Evolutionary conservation across 345 rosid species (phyloP), one percentile per base, ranked within the genome.

Genomic region (Linum lewisii): DNA sequence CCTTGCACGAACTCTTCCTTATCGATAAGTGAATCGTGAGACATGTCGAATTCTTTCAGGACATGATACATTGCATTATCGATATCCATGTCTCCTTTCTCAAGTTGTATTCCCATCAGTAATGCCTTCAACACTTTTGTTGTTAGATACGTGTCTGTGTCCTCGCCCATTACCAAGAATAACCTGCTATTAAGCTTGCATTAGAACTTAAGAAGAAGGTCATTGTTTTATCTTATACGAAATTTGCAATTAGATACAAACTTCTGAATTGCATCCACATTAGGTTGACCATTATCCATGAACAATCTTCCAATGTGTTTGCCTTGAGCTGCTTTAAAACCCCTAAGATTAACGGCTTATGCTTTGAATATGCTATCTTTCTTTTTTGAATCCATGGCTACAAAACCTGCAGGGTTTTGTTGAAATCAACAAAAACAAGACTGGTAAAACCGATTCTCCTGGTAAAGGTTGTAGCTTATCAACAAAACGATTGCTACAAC

Each of bases 381-480:
- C 65, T 75, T n/a, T 59, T 71, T 57, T 68, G 76, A 52, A 75
- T 62, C 58, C 73, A 58, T 3, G 76, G 76, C 37, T 68, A 62
- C 34, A 71, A 71, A 61, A 62, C 60, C 69, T 66, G 59, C 24
- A 45, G 47, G 47, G 34, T 4, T 29, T 29, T 29, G 13, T 52
- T 0, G 16, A 52, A n/a, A n/a, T 15, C 24, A 19, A 5, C 56
- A n/a, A 24, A 3, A 52, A 20, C 55, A 52, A 19, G 24, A 7
- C 13, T 0, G 4, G 20, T 6, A 10, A 26, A 6, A 26, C 4
- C 4, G 34, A 29, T 29, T 29, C 34, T 3, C 99, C 94, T 93
- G 99, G 77, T 89, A 93, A 53, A 83, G 71, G 72, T 97, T 88
- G 72, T 93, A 93, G 55, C 91, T 69, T 61, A 89, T 57, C 78